Percentiles rank a stretch among this genome's conserved stretches.
phyloP scores from a whole-genome alignment of 306 rosid genomes.

The Gleditsia sinensis region DNA sequence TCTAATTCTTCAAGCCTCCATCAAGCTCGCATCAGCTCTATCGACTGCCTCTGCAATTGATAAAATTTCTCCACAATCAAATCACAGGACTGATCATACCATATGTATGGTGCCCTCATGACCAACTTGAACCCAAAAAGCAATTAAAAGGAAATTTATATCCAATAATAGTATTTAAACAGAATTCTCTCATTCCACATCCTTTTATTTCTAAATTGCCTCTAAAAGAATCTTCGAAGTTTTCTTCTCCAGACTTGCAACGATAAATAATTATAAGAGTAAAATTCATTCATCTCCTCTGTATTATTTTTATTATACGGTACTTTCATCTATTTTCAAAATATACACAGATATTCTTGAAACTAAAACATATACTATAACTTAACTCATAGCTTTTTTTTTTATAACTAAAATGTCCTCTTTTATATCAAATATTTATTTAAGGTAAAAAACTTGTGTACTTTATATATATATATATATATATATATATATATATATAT shows the following conservation, averaged over 20 bases:
- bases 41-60: constrained; percentile 22
- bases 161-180: constrained; percentile 14
- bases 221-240: not conserved
- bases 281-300: too few relatives aligned
- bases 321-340: too few relatives aligned
- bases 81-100: constrained; percentile 26
- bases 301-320: too few relatives aligned
- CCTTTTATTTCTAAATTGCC: constrained; percentile 9
- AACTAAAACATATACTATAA: too few relatives aligned
- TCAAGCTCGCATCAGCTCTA: constrained; percentile 61
- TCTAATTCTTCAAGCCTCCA: constrained; percentile 34
- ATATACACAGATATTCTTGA: too few relatives aligned
- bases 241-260: not conserved
- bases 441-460: too few relatives aligned
- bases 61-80: constrained; percentile 10
- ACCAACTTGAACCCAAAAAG: constrained; percentile 1
- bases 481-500: too few relatives aligned
- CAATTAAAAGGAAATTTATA: constrained; percentile 16
- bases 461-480: too few relatives aligned
- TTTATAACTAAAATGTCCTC: too few relatives aligned
- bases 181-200: not conserved
- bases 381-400: too few relatives aligned
- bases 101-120: not conserved
- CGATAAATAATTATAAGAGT: too few relatives aligned
- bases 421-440: too few relatives aligned